phyloP scores from a whole-genome alignment of 1,139 yeast species.

The Magnusiomyces sp. region DNA sequence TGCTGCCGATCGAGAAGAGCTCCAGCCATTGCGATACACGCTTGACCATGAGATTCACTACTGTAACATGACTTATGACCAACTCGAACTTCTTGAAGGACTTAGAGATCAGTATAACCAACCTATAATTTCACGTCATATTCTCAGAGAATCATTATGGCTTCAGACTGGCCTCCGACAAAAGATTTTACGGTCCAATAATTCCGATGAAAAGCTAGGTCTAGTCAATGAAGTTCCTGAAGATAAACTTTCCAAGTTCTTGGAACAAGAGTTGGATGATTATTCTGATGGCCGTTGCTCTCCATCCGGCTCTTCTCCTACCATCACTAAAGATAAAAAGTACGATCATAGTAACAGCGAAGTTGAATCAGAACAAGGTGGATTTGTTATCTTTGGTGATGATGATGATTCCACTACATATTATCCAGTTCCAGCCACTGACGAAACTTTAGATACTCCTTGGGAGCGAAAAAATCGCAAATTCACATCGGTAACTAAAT shows the following conservation, averaged over 20 bases:
- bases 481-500: conserved; percentile 27
- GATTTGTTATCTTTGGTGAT: conserved; percentile 11
- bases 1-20: neutral
- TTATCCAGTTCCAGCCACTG: conserved; percentile 21
- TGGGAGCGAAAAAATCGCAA: neutral
- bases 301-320: conserved; percentile 1
- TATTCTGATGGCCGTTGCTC: neutral
- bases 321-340: neutral
- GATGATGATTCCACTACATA: conserved; percentile 13
- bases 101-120: conserved; percentile 31
- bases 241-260: neutral
- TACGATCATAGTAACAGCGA: conserved; percentile 1
- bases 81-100: conserved; percentile 37
- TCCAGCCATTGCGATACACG: conserved; percentile 24
- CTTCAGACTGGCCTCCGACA: conserved; percentile 37
- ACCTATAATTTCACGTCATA: conserved; percentile 33
- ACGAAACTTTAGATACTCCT: conserved; percentile 15
- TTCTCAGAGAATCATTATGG: conserved; percentile 42
- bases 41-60: conserved; percentile 38
- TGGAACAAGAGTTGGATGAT: no score
- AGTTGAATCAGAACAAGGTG: conserved; percentile 1
- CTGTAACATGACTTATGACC: conserved; percentile 42
- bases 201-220: conserved; percentile 15
- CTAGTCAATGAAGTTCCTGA: conserved; percentile 15
- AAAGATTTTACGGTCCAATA: conserved; percentile 25